Percentiles rank a stretch among this genome's conserved stretches.
phyloP scores from a whole-genome alignment of 139 green algal species.

The Astrephomene gubernaculifera region DNA sequence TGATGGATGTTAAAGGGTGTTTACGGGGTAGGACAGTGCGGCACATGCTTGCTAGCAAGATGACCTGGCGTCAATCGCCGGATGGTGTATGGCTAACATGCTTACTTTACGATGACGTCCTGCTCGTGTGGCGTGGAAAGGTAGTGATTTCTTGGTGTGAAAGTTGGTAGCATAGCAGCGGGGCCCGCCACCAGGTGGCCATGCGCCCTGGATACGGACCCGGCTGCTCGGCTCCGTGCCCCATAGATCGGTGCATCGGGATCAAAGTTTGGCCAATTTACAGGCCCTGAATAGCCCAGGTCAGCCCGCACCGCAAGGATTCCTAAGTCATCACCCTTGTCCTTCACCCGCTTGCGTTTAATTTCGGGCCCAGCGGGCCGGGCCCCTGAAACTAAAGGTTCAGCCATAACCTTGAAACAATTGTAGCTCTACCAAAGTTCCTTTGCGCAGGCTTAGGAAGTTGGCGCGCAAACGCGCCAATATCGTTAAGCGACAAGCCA shows the following conservation, averaged over 20 bases:
- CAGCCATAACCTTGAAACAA: too few relatives aligned
- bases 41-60: too few relatives aligned
- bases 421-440: too few relatives aligned
- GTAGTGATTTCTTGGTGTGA: slow-evolving; percentile 29
- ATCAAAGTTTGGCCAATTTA: slow-evolving; percentile 31
- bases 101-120: background rate
- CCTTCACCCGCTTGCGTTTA: background rate
- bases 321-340: background rate
- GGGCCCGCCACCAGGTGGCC: background rate
- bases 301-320: background rate
- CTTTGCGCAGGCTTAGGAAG: too few relatives aligned
- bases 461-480: too few relatives aligned
- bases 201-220: background rate
- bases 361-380: too few relatives aligned
- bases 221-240: background rate
- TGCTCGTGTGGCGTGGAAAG: background rate
- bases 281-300: background rate
- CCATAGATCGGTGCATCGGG: background rate
- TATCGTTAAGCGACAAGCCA: too few relatives aligned
- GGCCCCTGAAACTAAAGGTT: too few relatives aligned
- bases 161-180: background rate
- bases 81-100: too few relatives aligned
- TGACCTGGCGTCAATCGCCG: too few relatives aligned
- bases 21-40: too few relatives aligned
- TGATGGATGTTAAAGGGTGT: too few relatives aligned